Percentiles rank a stretch among this genome's conserved stretches.
These are phyloP conservation scores for Petrea volubilis DNA, from an alignment of 257 asterid species.

Conservation along the genomic window DNA sequence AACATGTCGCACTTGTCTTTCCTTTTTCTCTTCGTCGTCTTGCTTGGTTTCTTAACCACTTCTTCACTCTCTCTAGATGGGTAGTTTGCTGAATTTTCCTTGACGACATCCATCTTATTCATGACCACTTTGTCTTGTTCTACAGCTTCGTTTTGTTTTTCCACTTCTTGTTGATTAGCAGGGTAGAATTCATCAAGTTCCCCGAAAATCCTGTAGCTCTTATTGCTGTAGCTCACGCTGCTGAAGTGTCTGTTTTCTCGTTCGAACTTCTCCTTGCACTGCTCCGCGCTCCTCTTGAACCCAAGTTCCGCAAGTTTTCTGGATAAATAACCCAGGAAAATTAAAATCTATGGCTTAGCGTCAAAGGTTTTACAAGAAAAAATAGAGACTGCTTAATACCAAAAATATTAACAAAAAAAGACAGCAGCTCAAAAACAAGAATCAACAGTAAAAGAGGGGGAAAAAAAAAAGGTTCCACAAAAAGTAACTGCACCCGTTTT, in stretches of 20 bases:
- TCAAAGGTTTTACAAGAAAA: background rate
- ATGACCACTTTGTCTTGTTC: conserved; percentile 11
- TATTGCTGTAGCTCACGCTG: conserved; percentile 35
- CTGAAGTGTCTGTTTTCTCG: conserved; percentile 51
- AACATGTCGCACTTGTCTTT: conserved; percentile 46
- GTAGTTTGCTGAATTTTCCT: conserved; percentile 1
- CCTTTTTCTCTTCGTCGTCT: conserved; percentile 47
- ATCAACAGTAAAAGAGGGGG: background rate
- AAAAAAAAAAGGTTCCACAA: conserved; percentile 12
- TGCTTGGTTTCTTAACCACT: conserved; percentile 15
- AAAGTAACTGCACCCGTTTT: background rate
- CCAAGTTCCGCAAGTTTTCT: conserved; percentile 77
- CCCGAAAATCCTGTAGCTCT: conserved; percentile 35
- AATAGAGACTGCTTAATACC: background rate
- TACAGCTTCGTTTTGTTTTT: conserved; percentile 13
- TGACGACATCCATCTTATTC: conserved; percentile 19
- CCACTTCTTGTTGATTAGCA: conserved; percentile 31
- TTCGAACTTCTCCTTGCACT: conserved; percentile 76
- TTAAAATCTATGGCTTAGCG: background rate
- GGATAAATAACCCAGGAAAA: too few species aligned
- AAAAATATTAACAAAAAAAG: too few species aligned
- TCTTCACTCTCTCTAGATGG: conserved; percentile 27
- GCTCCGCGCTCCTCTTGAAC: conserved; percentile 53
- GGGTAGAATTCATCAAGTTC: conserved; percentile 55
- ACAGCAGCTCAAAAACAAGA: conserved; percentile 5